Conservation (phyloP, 202 grass and related monocot genomes). For the Bolboschoenoplectus hybrid region DNA sequence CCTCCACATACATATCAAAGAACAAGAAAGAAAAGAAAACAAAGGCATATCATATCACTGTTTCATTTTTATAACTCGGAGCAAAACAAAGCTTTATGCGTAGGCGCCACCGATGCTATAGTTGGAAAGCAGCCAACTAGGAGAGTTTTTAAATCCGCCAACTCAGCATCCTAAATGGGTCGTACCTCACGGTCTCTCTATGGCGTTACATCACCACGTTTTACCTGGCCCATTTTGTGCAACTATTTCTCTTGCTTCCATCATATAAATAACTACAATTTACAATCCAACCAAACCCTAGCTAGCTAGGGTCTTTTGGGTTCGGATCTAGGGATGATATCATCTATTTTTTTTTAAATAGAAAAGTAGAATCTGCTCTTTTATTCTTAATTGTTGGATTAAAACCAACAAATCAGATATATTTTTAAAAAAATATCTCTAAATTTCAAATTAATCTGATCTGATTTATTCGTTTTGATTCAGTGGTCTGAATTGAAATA, state of each 20-base stretch:
- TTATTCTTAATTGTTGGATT: too few species aligned
- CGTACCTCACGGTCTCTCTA: slow-evolving; percentile 12
- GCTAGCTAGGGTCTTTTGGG: background rate
- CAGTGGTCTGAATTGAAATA: too few species aligned
- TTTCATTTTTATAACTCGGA: slow-evolving; percentile 3
- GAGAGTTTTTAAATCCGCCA: background rate
- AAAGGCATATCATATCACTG: slow-evolving; percentile 15
- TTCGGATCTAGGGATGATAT: background rate
- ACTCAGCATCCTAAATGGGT: background rate
- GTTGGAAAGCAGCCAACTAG: background rate
- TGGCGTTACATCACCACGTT: slow-evolving; percentile 31
- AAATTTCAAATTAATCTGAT: too few species aligned
- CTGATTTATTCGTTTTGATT: too few species aligned
- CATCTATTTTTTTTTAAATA: too few species aligned
- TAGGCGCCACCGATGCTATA: background rate
- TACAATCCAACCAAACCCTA: background rate
- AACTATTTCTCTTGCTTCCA: background rate
- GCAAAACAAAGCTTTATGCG: background rate
- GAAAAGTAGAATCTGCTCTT: too few species aligned
- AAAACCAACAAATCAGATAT: too few species aligned
- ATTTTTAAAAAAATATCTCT: too few species aligned
- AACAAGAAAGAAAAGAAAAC: background rate
- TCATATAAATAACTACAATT: background rate
- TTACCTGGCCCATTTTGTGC: slow-evolving; percentile 16
- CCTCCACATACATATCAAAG: background rate